Base-by-base conservation (phyloP, 768 basidiomycete genomes). In the Collybia sordida region DNA sequence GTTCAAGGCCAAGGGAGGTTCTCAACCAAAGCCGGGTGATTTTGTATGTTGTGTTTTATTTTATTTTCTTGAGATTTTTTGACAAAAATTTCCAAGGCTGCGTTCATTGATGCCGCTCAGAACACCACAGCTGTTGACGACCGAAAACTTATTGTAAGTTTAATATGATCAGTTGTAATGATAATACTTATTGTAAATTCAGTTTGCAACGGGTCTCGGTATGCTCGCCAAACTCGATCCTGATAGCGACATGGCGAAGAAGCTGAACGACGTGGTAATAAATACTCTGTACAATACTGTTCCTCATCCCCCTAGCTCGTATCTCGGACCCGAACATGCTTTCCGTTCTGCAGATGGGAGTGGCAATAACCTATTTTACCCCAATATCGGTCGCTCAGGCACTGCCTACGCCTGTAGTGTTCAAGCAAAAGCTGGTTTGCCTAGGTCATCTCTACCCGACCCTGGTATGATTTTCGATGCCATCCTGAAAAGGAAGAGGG, bases 381-480 rank as follows among this genome's bases (percentile, higher is more conserved):
- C 75, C 3, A 62, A 73, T 31, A 59, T 81, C 23, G 83, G 83
- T 14, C 71, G 69, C 38, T 74, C 79, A 0, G 74, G 78, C 7
- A 70, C 63, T 18, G 73, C 79, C 0, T 83, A 82, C 54, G 75
- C 80, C 0, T 68, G 81, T 4, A 77, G 71, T 51, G 79, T 81
- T 0, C 77, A 74, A 51, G 70, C 67, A 34, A 67, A 71, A 42
- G 64, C 65, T 37, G 69, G 71, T 7, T 52, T 74, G 24, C 68
- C 76, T 1, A 60, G 63, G 35, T 60, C 66, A 42, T 62, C 70
- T 2, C 71, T 82, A 3, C 83, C 83, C 7, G 81, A 82, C 53
- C 69, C 85, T 4, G 77, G 73, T 0, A 53, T 82, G 6, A 69
- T 89, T 18, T 88, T 86, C 48, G 86, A 89, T 53, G 66, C 70